Evolutionary conservation across 2,329 filamentous ascomycete species (phyloP), one percentile per base, ranked within the genome.

Genomic region (Exophiala mesophila): DNA sequence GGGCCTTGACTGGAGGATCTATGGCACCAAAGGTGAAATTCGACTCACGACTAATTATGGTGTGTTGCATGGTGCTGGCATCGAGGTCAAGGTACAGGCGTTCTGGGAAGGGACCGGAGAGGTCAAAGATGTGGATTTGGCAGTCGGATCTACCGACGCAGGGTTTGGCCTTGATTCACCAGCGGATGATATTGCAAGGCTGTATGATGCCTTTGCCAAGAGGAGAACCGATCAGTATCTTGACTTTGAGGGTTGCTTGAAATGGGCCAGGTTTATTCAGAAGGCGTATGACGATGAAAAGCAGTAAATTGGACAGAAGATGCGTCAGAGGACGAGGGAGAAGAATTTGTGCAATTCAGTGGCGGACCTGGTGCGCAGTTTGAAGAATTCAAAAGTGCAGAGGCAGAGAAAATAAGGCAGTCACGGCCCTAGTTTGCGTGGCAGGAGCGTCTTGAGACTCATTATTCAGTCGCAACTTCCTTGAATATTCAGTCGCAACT

Each of bases 1-100:
- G 17, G 47, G 23, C 12, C 6, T 50, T 26, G 43, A 41, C 39
- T 53, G 50, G 50, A 43, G 47, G 30, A 51, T 53, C 31, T 46
- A 43, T 30, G 50, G 50, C 17, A 46, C 45, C 36, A 41, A 53
- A 39, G 50, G 47, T 7, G 23, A 26, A 12, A 26, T 26, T 26
- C 23, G 23, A 6, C 23, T 26, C 7, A 26, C 23, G 23, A 7
- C 23, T 12, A 7, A 6, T 12, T 26, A 6, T 7, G 6, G 7
- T 26, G 23, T 6, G 12, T 12, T 26, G 6, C 12, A 12, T 6
- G 23, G 23, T 7, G 23, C 6, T 26, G 23, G 7, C 7, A 26
- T 26, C 16, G n/a, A n/a, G n/a, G 7, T 42, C 21, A 42, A 36
- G 20, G 13, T 42, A 10, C 32, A 42, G 10, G 39, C 23, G 20